Base-by-base conservation (phyloP, 345 rosid species). In the Salix viminalis region DNA sequence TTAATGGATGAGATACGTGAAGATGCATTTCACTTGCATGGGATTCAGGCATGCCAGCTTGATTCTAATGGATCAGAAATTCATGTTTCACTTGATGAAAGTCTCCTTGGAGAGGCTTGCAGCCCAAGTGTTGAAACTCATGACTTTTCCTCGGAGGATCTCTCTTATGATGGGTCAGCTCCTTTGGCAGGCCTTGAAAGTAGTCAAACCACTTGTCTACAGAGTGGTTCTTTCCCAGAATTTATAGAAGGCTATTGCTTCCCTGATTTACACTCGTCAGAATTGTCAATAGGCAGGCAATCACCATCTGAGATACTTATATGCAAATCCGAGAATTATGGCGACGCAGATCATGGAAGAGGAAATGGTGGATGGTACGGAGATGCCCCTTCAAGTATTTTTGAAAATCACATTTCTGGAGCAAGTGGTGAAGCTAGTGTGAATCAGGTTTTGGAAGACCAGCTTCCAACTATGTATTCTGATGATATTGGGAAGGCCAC, bases 1-100 rank as follows among this genome's bases (percentile, higher is more conserved):
- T 85, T 94, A 89, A 89, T 92, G 92, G 87, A 87, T 83, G 92
- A 92, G 89, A 91, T 90, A 81, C 71, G 86, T 75, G 96, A 93
- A 83, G 92, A 88, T 83, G 94, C 92, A 18, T 93, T 92, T 85
- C 79, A 28, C 26, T 84, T 88, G 79, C 86, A 81, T 83, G 86
- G 79, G 71, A 82, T 71, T 82, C 79, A 77, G 67, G 77, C 79
- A 65, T 77, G 74, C 79, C 89, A 76, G 69, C 41, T 72, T 74
- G 79, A 79, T 86, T 83, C 83, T 74, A 65, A 76, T 76, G 89
- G 81, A 79, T 76, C 84, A 37, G 81, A 82, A 66, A 71, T 71
- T 75, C 65, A 34, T 72, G 73, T 74, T 73, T 77, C 83, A 69
- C 78, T 80, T 81, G 88, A 82, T 75, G 88, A 84, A 73, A 73